phyloP scores from a whole-genome alignment of 805 yeast genomes.

The Teunomyces cretensis region DNA sequence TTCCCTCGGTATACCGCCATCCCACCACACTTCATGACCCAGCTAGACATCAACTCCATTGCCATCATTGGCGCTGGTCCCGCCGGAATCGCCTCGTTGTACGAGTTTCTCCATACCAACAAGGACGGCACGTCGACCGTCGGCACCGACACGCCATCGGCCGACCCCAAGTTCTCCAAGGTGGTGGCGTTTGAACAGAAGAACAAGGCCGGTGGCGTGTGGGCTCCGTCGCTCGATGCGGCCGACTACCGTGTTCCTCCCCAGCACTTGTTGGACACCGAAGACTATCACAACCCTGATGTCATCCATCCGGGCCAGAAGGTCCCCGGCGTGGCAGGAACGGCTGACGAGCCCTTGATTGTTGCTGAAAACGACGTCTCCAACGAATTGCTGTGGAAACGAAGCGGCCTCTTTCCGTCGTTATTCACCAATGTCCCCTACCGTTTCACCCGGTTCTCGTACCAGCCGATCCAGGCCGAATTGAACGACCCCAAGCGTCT shows the following conservation, averaged over 20 bases:
- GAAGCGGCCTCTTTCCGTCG: slow-evolving; percentile 37
- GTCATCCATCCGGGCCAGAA: slow-evolving; percentile 16
- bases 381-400: slow-evolving; percentile 26
- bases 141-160: slow-evolving; percentile 11
- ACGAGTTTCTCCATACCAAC: slow-evolving; percentile 14
- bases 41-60: slow-evolving; percentile 30
- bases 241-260: slow-evolving; percentile 27
- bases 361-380: slow-evolving; percentile 16
- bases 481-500: slow-evolving; percentile 18
- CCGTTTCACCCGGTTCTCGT: slow-evolving; percentile 37
- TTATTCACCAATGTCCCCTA: slow-evolving; percentile 44
- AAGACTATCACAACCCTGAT: slow-evolving; percentile 31
- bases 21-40: slow-evolving; percentile 2
- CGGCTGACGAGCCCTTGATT: slow-evolving; percentile 16
- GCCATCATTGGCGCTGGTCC: slow-evolving; percentile 84
- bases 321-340: slow-evolving; percentile 14
- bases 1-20: too few relatives aligned
- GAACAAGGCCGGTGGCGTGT: slow-evolving; percentile 44
- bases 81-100: slow-evolving; percentile 42
- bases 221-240: slow-evolving; percentile 27
- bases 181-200: slow-evolving; percentile 48
- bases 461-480: slow-evolving; percentile 25
- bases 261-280: slow-evolving; percentile 26
- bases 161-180: slow-evolving; percentile 24
- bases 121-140: slow-evolving; percentile 23